A percentile compares a stretch with the other conserved stretches of the same genome.
These are phyloP conservation scores for Vigna mungo DNA, from an alignment of 306 rosid genomes.

Conservation along the genomic window DNA sequence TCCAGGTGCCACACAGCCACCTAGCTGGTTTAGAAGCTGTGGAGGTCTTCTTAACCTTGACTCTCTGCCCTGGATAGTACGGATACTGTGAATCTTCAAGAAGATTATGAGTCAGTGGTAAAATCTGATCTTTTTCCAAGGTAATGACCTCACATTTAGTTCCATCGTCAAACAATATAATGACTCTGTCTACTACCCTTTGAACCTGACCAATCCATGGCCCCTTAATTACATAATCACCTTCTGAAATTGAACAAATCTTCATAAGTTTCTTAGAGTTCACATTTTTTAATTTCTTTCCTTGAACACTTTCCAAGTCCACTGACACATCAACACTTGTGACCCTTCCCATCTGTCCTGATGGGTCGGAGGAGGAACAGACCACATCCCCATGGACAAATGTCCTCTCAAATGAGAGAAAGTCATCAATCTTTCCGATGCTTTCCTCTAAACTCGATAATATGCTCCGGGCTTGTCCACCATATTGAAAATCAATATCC, in stretches of 20 bases:
- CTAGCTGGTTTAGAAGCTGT: constrained; percentile 67
- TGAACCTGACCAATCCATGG: constrained; percentile 93
- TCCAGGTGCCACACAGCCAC: constrained; percentile 89
- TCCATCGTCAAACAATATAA: constrained; percentile 83
- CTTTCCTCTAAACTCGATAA: constrained; percentile 90
- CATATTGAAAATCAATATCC: constrained; percentile 65
- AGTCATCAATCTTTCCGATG: constrained; percentile 91
- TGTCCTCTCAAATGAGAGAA: constrained; percentile 85
- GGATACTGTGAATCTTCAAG: constrained; percentile 91
- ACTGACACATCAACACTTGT: constrained; percentile 67
- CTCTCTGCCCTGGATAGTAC: constrained; percentile 96
- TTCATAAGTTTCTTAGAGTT: constrained; percentile 70
- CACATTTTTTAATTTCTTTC: constrained; percentile 66
- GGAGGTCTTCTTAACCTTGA: constrained; percentile 65
- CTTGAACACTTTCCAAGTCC: constrained; percentile 76
- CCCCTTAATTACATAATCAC: constrained; percentile 79
- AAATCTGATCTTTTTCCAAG: constrained; percentile 67
- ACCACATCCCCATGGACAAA: constrained; percentile 87
- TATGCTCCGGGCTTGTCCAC: constrained; percentile 86
- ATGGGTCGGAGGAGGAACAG: constrained; percentile 64
- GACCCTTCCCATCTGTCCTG: constrained; percentile 95
- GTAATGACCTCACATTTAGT: constrained; percentile 64
- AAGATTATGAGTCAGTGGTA: constrained; percentile 64
- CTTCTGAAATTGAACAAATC: constrained; percentile 82
- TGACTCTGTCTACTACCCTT: constrained; percentile 71